Conservation (phyloP, 129 eudicot genomes). For the Mikania micrantha region DNA sequence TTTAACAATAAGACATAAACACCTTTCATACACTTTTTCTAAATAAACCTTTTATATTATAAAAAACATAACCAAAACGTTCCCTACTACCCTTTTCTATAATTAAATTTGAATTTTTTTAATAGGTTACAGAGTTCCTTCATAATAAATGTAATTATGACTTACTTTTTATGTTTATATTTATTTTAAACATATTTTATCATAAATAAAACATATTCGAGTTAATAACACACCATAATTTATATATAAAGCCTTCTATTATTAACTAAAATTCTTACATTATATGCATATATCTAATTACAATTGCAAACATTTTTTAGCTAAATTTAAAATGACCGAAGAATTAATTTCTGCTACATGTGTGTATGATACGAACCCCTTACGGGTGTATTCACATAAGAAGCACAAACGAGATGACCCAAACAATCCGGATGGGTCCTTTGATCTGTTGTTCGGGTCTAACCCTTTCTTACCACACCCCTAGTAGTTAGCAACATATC, state of each 20-base stretch:
- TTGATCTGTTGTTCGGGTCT: too few relatives aligned
- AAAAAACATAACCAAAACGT: neutral
- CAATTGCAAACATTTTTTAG: neutral
- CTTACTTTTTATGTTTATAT: neutral
- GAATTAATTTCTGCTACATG: neutral
- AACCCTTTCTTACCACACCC: too few relatives aligned
- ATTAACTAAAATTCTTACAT: neutral
- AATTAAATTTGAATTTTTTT: too few relatives aligned
- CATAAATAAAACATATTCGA: neutral
- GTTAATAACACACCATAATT: neutral
- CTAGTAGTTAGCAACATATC: too few relatives aligned
- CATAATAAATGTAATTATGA: neutral
- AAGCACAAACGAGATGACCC: too few relatives aligned
- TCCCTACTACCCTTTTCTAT: neutral
- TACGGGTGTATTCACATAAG: too few relatives aligned
- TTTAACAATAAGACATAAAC: neutral
- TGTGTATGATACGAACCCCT: neutral
- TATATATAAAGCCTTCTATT: neutral
- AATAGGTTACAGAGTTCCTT: neutral
- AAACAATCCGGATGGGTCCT: too few relatives aligned
- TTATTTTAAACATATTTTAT: neutral
- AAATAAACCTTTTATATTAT: neutral
- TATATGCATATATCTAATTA: neutral
- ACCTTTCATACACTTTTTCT: neutral
- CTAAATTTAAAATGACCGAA: neutral